A percentile compares a stretch with the other conserved stretches of the same genome.
phyloP scores from a whole-genome alignment of 345 rosid genomes.

The Boechera stricta region DNA sequence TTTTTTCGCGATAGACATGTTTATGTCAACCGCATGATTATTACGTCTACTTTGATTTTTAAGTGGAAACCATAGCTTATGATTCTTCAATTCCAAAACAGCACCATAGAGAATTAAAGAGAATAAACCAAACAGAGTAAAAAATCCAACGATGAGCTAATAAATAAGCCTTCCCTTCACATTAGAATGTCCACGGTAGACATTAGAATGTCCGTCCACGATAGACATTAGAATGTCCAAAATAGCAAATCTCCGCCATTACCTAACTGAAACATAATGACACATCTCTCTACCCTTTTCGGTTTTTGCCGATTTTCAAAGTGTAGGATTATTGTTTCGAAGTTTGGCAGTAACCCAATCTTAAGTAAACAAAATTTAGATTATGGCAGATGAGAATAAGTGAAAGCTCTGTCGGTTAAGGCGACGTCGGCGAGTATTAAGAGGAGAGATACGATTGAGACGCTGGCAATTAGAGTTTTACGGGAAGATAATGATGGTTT shows the following conservation, averaged over 20 bases:
- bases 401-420: constrained; percentile 46
- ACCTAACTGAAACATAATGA: constrained; percentile 36
- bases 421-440: constrained; percentile 51
- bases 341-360: constrained; percentile 9
- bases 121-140: no score
- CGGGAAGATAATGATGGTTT: constrained; percentile 32
- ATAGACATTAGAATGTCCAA: not conserved
- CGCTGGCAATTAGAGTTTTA: constrained; percentile 44
- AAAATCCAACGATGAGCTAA: no score
- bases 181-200: no score
- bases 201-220: not conserved
- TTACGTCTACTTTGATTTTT: no score
- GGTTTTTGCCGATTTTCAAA: not conserved
- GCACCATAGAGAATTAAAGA: no score
- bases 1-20: no score
- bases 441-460: constrained; percentile 53
- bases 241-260: constrained; percentile 65
- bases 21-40: no score
- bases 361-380: not conserved
- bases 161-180: no score
- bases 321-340: constrained; percentile 4
- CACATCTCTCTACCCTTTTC: constrained; percentile 1
- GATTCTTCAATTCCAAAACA: no score
- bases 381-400: constrained; percentile 42
- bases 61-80: no score